Evolutionary conservation across 2,329 filamentous ascomycete species (phyloP), one percentile per base, ranked within the genome.

Genomic region (Diaporthe longicolla): DNA sequence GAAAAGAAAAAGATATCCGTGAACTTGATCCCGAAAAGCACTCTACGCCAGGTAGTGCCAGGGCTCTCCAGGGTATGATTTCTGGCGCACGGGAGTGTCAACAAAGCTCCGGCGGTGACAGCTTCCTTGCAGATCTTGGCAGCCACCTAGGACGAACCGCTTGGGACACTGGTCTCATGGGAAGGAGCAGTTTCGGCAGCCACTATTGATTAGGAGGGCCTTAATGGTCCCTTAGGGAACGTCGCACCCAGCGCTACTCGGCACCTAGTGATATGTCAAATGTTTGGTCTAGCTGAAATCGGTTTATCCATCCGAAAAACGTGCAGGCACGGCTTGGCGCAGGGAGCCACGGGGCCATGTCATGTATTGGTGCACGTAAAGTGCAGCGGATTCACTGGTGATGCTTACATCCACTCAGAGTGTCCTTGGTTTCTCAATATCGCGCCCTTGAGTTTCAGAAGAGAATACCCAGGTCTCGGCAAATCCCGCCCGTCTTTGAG

Each of bases 251-350:
- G 37, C 43, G 43, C 29, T 37, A 35, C 10, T 66, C 43, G 26
- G 21, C 43, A 50, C 11, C n/a, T 37, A 50, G 26, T 26, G 50
- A 26, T 21, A 66, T 52, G 29, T n/a, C 45, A 66, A 52, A 66
- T 50, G 32, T n/a, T 40, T 19, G 52, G 45, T 15, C 63, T 66
- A 50, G 29, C 63, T 52, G 13, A 8, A 66, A 48, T 52, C 21
- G 13, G 63, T n/a, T 29, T 15, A 37, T 19, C 13, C 21, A 37
- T 24, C 45, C 45, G 61, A 66, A 52, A n/a, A 26, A 61, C 29
- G 57, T 61, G 58, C 58, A 52, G 61, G 45, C 45, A 66, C 26
- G 45, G 29, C 63, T 66, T 66, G 45, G 63, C 63, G 63, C 43
- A 24, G 29, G 29, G 63, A 50, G 29, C 21, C 6, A 52, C 17